Base-by-base conservation (phyloP, 2,329 filamentous ascomycete genomes). In the Thielaviopsis punctulata region DNA sequence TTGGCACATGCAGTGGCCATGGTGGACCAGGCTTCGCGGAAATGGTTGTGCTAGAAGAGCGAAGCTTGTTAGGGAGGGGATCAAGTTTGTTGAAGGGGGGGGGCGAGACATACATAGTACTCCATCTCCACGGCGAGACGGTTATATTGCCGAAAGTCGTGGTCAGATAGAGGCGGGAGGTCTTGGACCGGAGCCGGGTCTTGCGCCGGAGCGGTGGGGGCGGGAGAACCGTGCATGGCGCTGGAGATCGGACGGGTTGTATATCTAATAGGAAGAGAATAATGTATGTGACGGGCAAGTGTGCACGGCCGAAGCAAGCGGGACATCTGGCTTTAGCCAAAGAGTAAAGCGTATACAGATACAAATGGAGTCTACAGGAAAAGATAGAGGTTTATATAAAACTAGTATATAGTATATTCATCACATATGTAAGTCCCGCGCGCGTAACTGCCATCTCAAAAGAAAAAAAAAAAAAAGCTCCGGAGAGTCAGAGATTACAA, bases 21-120 rank as follows among this genome's bases (percentile, higher is more conserved):
- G 22, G 77, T 65, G 51, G 76, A 84, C 85, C 86, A 95, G 3
- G 76, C 75, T 44, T 73, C 67, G 22, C 84, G 82, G 70, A 92
- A 92, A 67, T 84, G 75, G 59, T 80, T 78, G 68, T 92, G 86
- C 80, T 86, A 58, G 13, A 8, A 15, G 45, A 8, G 2, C 8
- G 41, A 45, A 3, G 43, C 12, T 50, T 54, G 49, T 36, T 19
- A n/a, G 19, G 7, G 10, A 27, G 50, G 48, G 52, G 13, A 23
- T 44, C 6, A 33, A 33, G 12, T 15, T 39, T 13, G 22, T 36
- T 36, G 10, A 10, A 33, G 21, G 15, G 19, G 27, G 48, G 3
- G 21, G 30, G 18, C 10, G 13, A 49, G 18, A 48, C 52, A 23
- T 43, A 54, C 55, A 27, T 52, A 56, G 15, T 27, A 36, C 7